Percentiles rank a stretch among this genome's conserved stretches.
These are phyloP conservation scores for Globisporangium iwayamae DNA, from an alignment of 352 stramenopile genomes.

Conservation along the genomic window DNA sequence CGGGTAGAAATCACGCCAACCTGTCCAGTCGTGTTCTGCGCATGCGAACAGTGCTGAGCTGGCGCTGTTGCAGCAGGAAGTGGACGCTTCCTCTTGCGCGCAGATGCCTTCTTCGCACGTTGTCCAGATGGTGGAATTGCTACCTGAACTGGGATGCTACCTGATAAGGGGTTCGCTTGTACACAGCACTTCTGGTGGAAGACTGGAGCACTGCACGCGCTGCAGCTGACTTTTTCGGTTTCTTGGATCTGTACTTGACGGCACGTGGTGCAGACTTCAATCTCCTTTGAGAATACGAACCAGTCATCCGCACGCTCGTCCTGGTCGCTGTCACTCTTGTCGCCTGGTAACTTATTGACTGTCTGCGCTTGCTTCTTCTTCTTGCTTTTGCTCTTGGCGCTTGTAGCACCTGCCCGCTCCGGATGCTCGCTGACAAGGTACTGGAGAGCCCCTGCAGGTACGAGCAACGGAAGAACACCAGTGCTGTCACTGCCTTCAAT, in stretches of 20 bases:
- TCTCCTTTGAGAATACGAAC: constrained; percentile 31
- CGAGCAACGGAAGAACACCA: constrained; percentile 23
- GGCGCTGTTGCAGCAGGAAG: background rate
- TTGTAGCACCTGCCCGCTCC: background rate
- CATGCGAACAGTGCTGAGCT: background rate
- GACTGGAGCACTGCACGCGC: constrained; percentile 23
- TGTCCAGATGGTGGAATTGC: background rate
- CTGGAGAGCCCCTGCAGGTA: constrained; percentile 27
- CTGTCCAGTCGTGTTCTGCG: background rate
- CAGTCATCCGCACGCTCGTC: constrained; percentile 16
- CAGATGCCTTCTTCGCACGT: background rate
- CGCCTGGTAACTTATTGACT: background rate
- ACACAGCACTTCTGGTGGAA: constrained; percentile 35
- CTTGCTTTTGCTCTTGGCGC: background rate
- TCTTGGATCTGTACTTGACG: constrained; percentile 46
- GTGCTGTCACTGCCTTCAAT: background rate
- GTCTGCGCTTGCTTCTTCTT: constrained; percentile 12
- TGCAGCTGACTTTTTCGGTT: constrained; percentile 28
- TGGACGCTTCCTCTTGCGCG: constrained; percentile 10
- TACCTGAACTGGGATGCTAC: constrained; percentile 4
- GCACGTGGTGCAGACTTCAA: constrained; percentile 58
- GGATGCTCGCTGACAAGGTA: constrained; percentile 15
- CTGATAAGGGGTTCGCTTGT: constrained; percentile 3
- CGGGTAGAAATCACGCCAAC: constrained; percentile 3
- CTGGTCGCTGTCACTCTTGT: background rate